These are phyloP conservation scores for Blastobotrys capitulatus DNA, from an alignment of 1,139 yeast species.

Conservation along the genomic window DNA sequence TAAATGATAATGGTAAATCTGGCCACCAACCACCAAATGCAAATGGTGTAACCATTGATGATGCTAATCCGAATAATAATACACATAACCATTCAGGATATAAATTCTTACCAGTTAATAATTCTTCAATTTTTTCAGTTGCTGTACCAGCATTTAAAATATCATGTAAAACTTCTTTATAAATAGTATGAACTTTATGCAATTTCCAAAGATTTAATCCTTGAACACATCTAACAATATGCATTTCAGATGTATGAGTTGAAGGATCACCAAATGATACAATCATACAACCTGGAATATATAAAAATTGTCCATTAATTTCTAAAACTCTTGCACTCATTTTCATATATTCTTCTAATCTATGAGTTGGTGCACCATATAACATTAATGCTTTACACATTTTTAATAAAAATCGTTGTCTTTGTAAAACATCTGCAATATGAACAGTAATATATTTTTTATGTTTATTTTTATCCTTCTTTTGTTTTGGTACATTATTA, in stretches of 20 bases:
- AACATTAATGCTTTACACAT: conserved; percentile 86
- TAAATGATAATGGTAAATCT: conserved; percentile 78
- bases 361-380: conserved; percentile 92
- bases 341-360: conserved; percentile 84
- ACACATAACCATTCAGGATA: conserved; percentile 79
- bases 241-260: conserved; percentile 91
- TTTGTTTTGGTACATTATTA: conserved; percentile 12
- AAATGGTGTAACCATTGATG: conserved; percentile 79
- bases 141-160: conserved; percentile 85
- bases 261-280: conserved; percentile 88
- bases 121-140: conserved; percentile 57
- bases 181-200: conserved; percentile 73
- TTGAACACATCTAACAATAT: conserved; percentile 73
- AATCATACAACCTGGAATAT: conserved; percentile 92
- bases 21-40: conserved; percentile 91
- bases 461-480: conserved; percentile 36
- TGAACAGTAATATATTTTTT: conserved; percentile 73
- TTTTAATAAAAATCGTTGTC: conserved; percentile 76
- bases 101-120: conserved; percentile 53
- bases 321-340: conserved; percentile 87
- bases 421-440: conserved; percentile 78
- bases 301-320: conserved; percentile 85
- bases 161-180: conserved; percentile 86
- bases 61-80: conserved; percentile 70
- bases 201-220: conserved; percentile 79